Conservation (phyloP, 1,284 basidiomycete genomes). For the Gastroboletus turbinatus region DNA sequence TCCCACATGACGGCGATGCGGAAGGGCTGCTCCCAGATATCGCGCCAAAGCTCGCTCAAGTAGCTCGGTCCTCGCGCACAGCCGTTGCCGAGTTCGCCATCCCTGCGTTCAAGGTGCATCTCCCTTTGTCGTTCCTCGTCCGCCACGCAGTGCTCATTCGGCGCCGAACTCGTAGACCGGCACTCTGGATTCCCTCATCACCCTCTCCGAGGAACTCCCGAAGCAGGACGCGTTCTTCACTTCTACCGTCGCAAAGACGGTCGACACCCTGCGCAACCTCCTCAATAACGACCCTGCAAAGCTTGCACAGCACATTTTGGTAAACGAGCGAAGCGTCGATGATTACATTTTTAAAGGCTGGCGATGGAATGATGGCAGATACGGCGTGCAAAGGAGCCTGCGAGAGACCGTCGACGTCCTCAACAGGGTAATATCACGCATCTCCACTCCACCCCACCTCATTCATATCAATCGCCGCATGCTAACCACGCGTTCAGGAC, state of each 20-base stretch:
- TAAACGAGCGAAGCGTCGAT: constrained; percentile 83
- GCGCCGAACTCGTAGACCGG: constrained; percentile 67
- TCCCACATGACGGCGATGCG: constrained; percentile 74
- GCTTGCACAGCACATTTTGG: constrained; percentile 78
- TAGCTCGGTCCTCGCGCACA: constrained; percentile 49
- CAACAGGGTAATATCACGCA: constrained; percentile 61
- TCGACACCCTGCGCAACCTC: constrained; percentile 91
- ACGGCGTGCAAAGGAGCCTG: constrained; percentile 77
- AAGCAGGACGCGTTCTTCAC: constrained; percentile 93
- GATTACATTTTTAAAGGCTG: constrained; percentile 77
- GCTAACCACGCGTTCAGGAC: constrained; percentile 54
- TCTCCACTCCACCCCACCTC: constrained; percentile 14
- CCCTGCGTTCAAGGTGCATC: constrained; percentile 74
- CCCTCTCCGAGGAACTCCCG: constrained; percentile 89
- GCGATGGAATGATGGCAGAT: constrained; percentile 90
- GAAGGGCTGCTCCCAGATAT: constrained; percentile 69
- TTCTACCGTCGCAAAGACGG: constrained; percentile 84
- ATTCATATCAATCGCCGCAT: constrained; percentile 19
- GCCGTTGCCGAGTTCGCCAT: constrained; percentile 59
- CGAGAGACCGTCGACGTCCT: constrained; percentile 81
- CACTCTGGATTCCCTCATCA: constrained; percentile 88
- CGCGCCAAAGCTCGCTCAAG: constrained; percentile 51
- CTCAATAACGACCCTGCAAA: constrained; percentile 87
- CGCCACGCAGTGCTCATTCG: constrained; percentile 11
- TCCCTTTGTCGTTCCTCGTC: constrained; percentile 1